phyloP scores from a whole-genome alignment of 495 filamentous ascomycete genomes.

The Chaetomium tenue region DNA sequence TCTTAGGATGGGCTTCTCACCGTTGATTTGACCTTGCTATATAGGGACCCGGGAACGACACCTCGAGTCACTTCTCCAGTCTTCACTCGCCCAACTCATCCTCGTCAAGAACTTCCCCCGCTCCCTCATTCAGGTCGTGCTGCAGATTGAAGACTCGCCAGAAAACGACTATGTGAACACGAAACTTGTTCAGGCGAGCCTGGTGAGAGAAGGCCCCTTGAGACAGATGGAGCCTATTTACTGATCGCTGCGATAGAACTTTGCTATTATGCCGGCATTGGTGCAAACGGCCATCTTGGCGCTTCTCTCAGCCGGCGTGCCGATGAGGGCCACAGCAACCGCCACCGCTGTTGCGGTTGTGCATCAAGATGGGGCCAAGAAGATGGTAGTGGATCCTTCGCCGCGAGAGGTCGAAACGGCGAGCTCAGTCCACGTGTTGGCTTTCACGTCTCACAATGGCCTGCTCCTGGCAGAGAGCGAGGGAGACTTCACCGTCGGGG shows the following conservation, averaged over 20 bases:
- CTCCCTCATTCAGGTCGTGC: slow-evolving; percentile 62
- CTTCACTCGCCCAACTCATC: slow-evolving; percentile 66
- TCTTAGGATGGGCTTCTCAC: slow-evolving; percentile 38
- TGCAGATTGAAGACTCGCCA: slow-evolving; percentile 59
- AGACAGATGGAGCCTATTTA: slow-evolving; percentile 20
- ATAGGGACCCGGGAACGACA: slow-evolving; percentile 68
- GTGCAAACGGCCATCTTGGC: slow-evolving; percentile 70
- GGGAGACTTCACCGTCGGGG: slow-evolving; percentile 70
- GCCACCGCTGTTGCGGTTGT: slow-evolving; percentile 61
- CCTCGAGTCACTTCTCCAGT: slow-evolving; percentile 67
- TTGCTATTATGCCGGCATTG: slow-evolving; percentile 70
- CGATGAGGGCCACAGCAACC: slow-evolving; percentile 67
- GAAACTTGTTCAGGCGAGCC: slow-evolving; percentile 50
- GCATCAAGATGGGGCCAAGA: slow-evolving; percentile 43
- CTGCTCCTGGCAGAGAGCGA: slow-evolving; percentile 78
- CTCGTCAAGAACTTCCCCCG: slow-evolving; percentile 67
- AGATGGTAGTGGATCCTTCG: slow-evolving; percentile 55
- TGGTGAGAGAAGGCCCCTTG: slow-evolving; percentile 37
- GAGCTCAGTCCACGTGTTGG: slow-evolving; percentile 70
- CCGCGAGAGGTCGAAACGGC: slow-evolving; percentile 55
- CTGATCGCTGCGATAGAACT: slow-evolving; percentile 52
- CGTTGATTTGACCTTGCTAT: slow-evolving; percentile 35
- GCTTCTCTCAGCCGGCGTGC: slow-evolving; percentile 73
- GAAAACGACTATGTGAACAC: slow-evolving; percentile 55
- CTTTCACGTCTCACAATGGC: slow-evolving; percentile 71